Evolutionary conservation across 1,284 basidiomycete species (phyloP).

Genomic region (Cutaneotrichosporon sp.): DNA sequence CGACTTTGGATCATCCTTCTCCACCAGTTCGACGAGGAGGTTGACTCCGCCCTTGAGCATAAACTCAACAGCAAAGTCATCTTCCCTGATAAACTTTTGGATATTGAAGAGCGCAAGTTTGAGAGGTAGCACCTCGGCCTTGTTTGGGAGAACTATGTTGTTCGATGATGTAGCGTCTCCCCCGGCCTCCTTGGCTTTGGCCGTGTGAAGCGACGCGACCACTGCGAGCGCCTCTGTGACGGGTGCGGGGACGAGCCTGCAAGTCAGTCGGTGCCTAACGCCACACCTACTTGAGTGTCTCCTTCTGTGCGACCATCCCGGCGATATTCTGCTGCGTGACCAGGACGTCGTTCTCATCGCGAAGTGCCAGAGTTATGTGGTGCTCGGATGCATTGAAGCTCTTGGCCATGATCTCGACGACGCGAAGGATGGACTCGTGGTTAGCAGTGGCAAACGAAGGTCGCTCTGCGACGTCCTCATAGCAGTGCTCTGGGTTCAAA

Average conservation of each 20-base stretch:
- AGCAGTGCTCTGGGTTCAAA: neutral
- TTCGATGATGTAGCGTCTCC: neutral
- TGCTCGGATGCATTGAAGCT: conserved; percentile 74
- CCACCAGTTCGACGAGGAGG: conserved; percentile 70
- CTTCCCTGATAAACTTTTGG: conserved; percentile 83
- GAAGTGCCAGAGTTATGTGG: conserved; percentile 71
- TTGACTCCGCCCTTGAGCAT: conserved; percentile 65
- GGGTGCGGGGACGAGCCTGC: conserved; percentile 40
- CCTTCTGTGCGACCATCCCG: conserved; percentile 72
- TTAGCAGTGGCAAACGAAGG: neutral
- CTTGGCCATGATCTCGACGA: conserved; percentile 45
- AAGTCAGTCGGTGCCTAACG: neutral
- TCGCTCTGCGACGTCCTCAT: too few relatives aligned
- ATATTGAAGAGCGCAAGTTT: conserved; percentile 58
- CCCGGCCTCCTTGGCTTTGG: conserved; percentile 11
- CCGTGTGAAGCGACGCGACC: conserved; percentile 31
- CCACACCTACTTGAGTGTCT: conserved; percentile 66
- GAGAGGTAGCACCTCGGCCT: conserved; percentile 40
- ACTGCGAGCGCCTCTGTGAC: conserved; percentile 39
- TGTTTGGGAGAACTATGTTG: conserved; percentile 11
- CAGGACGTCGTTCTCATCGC: conserved; percentile 80
- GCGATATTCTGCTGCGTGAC: conserved; percentile 84
- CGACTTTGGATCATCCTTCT: conserved; percentile 50
- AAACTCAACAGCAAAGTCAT: conserved; percentile 81
- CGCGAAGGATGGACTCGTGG: conserved; percentile 35